These are phyloP conservation scores for Warburgia ugandensis DNA, from an alignment of 164 flowering plant genomes.

Conservation along the genomic window DNA sequence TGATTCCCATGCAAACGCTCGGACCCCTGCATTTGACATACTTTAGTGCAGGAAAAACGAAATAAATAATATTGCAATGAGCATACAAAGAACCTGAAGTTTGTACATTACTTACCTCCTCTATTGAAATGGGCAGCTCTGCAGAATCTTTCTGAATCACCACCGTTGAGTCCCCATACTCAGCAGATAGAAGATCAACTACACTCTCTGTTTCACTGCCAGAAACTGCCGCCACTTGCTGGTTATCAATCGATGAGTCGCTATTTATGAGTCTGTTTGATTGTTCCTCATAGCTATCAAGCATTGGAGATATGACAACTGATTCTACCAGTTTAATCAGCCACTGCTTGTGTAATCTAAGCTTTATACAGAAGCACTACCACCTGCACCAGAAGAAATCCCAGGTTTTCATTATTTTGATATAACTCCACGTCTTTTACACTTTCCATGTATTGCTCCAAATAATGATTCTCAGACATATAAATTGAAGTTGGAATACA, in stretches of 20 bases:
- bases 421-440: too few relatives aligned
- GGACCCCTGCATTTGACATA: conserved; percentile 20
- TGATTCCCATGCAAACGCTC: conserved; percentile 19
- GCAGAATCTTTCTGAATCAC: neutral
- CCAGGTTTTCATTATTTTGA: too few relatives aligned
- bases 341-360: too few relatives aligned
- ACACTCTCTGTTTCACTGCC: neutral
- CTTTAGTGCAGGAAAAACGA: neutral
- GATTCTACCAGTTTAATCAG: too few relatives aligned
- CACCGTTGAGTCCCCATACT: neutral
- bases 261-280: conserved; percentile 2
- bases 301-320: neutral
- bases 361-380: too few relatives aligned
- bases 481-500: too few relatives aligned
- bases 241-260: conserved; percentile 5
- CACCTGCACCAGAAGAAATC: too few relatives aligned
- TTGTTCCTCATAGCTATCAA: conserved; percentile 12
- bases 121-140: conserved; percentile 2
- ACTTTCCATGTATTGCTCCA: too few relatives aligned
- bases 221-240: neutral
- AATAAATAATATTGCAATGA: neutral
- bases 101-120: conserved; percentile 3
- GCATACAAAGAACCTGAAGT: neutral
- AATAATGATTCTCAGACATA: too few relatives aligned
- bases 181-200: neutral